A percentile compares a stretch with the other conserved stretches of the same genome.
phyloP scores from a whole-genome alignment of 2,329 filamentous ascomycete genomes.

The Alternaria arbusti region DNA sequence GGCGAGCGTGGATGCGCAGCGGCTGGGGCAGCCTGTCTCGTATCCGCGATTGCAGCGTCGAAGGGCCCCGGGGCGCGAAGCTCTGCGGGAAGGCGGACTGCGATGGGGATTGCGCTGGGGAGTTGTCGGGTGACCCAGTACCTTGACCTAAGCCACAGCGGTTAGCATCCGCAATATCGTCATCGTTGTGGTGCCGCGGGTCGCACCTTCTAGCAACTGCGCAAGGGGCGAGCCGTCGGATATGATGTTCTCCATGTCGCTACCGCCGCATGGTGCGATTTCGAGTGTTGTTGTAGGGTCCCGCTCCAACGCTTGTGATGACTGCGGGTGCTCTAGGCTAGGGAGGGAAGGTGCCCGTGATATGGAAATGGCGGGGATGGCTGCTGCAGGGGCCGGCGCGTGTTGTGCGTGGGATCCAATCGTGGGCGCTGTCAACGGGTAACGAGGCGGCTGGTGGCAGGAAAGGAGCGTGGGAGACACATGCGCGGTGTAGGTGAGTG shows the following conservation, averaged over 20 bases:
- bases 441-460: not conserved
- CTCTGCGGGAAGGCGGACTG: slow-evolving; percentile 34
- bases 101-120: slow-evolving; percentile 18
- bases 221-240: slow-evolving; percentile 87
- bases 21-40: slow-evolving; percentile 58
- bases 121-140: slow-evolving; percentile 34
- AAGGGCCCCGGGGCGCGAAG: slow-evolving; percentile 60
- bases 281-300: slow-evolving; percentile 17
- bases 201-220: slow-evolving; percentile 78
- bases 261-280: slow-evolving; percentile 39
- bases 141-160: slow-evolving; percentile 38
- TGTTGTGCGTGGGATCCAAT: slow-evolving; percentile 14
- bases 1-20: slow-evolving; percentile 48
- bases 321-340: slow-evolving; percentile 7
- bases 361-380: slow-evolving; percentile 10
- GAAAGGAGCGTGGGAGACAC: slow-evolving; percentile 3
- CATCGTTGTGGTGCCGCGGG: not conserved
- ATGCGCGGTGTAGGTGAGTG: slow-evolving; percentile 1
- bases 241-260: slow-evolving; percentile 81
- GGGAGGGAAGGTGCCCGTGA: slow-evolving; percentile 11
- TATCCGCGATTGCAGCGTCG: slow-evolving; percentile 57
- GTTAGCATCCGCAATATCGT: slow-evolving; percentile 26
- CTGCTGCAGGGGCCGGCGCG: slow-evolving; percentile 7
- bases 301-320: slow-evolving; percentile 18
- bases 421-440: not conserved